A percentile compares a stretch with the other conserved stretches of the same genome.
These are phyloP conservation scores for Russula compacta DNA, from an alignment of 768 basidiomycete species.

Conservation along the genomic window DNA sequence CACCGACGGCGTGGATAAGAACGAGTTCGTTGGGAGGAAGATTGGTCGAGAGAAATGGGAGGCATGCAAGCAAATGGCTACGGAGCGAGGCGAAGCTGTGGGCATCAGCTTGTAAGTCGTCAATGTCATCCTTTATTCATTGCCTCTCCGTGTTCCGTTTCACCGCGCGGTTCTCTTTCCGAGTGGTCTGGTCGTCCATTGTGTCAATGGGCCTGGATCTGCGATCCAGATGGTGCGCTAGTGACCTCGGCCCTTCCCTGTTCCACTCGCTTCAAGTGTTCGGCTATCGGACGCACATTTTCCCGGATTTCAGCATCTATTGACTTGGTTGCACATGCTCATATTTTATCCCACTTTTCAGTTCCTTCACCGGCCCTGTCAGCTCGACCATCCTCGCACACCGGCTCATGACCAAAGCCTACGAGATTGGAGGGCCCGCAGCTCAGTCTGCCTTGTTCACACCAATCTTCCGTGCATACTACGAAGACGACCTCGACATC, in stretches of 20 bases:
- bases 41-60: slow-evolving; percentile 34
- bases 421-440: slow-evolving; percentile 47
- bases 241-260: neutral
- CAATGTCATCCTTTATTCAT: neutral
- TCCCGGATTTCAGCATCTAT: neutral
- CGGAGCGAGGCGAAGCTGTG: slow-evolving; percentile 29
- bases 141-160: neutral
- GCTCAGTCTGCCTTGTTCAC: slow-evolving; percentile 49
- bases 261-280: neutral
- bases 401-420: slow-evolving; percentile 63
- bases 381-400: slow-evolving; percentile 63
- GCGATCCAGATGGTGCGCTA: neutral
- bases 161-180: neutral
- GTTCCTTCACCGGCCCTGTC: slow-evolving; percentile 51
- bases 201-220: neutral
- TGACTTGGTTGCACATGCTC: neutral
- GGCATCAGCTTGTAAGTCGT: slow-evolving; percentile 38
- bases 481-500: slow-evolving; percentile 57
- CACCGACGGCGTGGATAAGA: slow-evolving; percentile 24
- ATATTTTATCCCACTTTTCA: slow-evolving; percentile 22
- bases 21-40: slow-evolving; percentile 26
- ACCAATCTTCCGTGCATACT: slow-evolving; percentile 55
- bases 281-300: no score
- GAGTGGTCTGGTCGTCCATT: neutral
- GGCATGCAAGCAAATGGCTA: slow-evolving; percentile 26